A percentile compares a stretch with the other conserved stretches of the same genome.
These are phyloP conservation scores for Aspergillus pseudoglaucus DNA, from an alignment of 2,329 filamentous ascomycete species.

Conservation along the genomic window DNA sequence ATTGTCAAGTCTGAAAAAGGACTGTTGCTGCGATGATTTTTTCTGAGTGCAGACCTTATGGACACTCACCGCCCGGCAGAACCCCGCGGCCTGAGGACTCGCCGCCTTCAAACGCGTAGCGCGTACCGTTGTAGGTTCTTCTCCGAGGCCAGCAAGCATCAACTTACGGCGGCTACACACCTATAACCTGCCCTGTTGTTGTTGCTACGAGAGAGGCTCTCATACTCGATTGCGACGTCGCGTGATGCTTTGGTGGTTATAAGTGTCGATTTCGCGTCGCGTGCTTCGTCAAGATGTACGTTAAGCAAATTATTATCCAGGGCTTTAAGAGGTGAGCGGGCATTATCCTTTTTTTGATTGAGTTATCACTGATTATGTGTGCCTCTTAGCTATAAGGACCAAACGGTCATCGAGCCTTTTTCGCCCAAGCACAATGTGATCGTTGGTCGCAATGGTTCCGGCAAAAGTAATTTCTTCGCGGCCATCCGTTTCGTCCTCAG, in stretches of 20 bases:
- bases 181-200: not conserved
- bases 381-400: conserved; percentile 83
- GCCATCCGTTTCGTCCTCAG: conserved; percentile 97
- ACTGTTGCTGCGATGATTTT: conserved; percentile 8
- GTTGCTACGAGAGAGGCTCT: not conserved
- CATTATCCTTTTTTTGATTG: not conserved
- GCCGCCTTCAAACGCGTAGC: conserved; percentile 2
- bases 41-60: conserved; percentile 13
- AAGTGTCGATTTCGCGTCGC: conserved; percentile 22
- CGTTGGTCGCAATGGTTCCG: conserved; percentile 96
- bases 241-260: conserved; percentile 25
- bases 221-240: conserved; percentile 7
- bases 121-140: conserved; percentile 10
- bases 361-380: not conserved
- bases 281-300: conserved; percentile 65
- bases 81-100: conserved; percentile 24
- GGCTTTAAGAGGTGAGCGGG: conserved; percentile 87
- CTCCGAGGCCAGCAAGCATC: conserved; percentile 11
- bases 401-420: conserved; percentile 97
- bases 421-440: conserved; percentile 97
- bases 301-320: conserved; percentile 99
- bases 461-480: conserved; percentile 99
- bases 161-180: conserved; percentile 1
- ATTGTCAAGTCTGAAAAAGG: not conserved
- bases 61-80: conserved; percentile 29